Evolutionary conservation across 106 monocot species (phyloP).

Genomic region (Acorus calamus): DNA sequence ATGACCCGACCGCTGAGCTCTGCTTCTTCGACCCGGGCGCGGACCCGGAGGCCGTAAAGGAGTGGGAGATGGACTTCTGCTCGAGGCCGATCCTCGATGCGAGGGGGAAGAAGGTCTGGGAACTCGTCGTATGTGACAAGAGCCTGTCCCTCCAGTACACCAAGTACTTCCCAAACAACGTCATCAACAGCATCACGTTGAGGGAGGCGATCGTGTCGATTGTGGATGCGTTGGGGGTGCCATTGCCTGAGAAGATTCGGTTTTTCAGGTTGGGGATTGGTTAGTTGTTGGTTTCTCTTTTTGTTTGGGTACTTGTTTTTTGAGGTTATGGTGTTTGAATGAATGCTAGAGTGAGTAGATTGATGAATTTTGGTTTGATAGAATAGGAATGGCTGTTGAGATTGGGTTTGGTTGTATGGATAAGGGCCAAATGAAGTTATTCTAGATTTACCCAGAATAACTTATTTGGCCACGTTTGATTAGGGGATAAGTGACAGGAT

Average conservation of each 20-base stretch:
- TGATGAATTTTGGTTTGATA: no score
- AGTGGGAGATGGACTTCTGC: conserved; percentile 98
- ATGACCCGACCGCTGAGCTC: conserved; percentile 59
- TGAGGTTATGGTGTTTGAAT: neutral
- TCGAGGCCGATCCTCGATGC: conserved; percentile 80
- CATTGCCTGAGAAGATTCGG: conserved; percentile 76
- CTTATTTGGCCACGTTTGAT: no score
- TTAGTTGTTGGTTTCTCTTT: neutral
- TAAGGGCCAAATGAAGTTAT: no score
- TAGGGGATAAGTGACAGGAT: no score
- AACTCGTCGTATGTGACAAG: conserved; percentile 77
- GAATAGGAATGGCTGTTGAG: no score
- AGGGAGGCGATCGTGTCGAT: conserved; percentile 69
- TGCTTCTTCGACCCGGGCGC: conserved; percentile 55
- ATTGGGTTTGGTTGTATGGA: no score
- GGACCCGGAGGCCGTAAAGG: conserved; percentile 31
- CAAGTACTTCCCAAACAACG: conserved; percentile 82
- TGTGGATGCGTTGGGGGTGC: conserved; percentile 29
- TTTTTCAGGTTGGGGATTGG: conserved; percentile 53
- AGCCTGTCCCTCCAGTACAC: conserved; percentile 89
- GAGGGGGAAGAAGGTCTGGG: conserved; percentile 91
- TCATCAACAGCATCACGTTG: conserved; percentile 92
- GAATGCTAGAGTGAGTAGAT: neutral
- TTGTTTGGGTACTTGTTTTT: neutral
- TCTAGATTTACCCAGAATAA: no score